Conservation (phyloP, 352 stramenopile species). For the Thalassiosira delicatula region DNA sequence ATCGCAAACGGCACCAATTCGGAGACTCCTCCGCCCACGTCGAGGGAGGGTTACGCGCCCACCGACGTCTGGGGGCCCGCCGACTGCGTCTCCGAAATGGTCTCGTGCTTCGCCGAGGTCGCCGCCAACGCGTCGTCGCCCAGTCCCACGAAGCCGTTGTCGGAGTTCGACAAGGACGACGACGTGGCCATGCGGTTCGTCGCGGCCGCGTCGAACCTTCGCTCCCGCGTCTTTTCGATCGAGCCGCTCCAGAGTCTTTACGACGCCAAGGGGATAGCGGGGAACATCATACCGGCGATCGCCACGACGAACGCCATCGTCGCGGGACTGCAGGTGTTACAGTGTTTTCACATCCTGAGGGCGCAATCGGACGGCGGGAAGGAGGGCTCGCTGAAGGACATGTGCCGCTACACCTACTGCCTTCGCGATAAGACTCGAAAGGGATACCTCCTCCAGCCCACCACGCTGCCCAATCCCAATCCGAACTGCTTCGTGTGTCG, state of each 20-base stretch:
- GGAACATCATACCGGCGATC: conserved; percentile 99
- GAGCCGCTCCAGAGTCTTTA: conserved; percentile 85
- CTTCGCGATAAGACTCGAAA: conserved; percentile 90
- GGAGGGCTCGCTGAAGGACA: conserved; percentile 80
- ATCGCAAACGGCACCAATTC: conserved; percentile 29
- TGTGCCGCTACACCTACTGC: conserved; percentile 94
- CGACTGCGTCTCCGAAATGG: conserved; percentile 90
- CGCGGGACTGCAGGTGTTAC: conserved; percentile 93
- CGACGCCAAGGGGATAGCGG: conserved; percentile 97
- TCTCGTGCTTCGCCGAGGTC: conserved; percentile 74
- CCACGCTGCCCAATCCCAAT: conserved; percentile 89
- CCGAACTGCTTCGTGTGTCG: conserved; percentile 95
- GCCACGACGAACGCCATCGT: conserved; percentile 99
- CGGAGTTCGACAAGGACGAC: conserved; percentile 98
- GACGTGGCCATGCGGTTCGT: conserved; percentile 97
- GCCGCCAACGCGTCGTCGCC: conserved; percentile 30
- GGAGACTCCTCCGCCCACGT: conserved; percentile 31
- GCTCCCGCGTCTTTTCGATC: conserved; percentile 88
- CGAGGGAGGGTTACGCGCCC: conserved; percentile 48
- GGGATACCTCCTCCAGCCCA: conserved; percentile 92
- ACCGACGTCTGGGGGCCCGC: conserved; percentile 87
- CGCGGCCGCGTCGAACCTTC: conserved; percentile 96
- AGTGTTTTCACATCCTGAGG: conserved; percentile 85
- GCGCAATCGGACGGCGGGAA: conserved; percentile 46
- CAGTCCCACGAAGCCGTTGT: conserved; percentile 32